Evolutionary conservation across 2,329 filamentous ascomycete species (phyloP).

Genomic region (Myriosclerotinia duriaeana): DNA sequence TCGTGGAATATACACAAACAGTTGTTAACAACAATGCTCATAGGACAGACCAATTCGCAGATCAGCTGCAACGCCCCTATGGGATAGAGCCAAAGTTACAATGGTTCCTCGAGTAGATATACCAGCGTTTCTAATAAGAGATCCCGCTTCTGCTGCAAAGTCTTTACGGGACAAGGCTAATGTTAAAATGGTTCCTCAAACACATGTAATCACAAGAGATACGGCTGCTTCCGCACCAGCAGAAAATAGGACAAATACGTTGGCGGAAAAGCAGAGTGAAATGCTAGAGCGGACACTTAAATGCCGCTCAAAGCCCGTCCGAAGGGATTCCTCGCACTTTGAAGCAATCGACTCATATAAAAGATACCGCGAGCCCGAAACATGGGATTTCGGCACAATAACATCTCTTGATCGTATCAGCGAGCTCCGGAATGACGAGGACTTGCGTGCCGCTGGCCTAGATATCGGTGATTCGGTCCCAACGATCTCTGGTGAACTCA

Average conservation of each 20-base stretch:
- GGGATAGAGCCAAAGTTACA: conserved; percentile 27
- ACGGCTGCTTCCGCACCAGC: not conserved
- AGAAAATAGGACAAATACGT: not conserved
- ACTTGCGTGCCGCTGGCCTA: conserved; percentile 34
- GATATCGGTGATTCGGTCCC: conserved; percentile 27
- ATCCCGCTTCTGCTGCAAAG: not conserved
- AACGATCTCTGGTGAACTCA: conserved; percentile 30
- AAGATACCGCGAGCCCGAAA: conserved; percentile 22
- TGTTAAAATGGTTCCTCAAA: too few species aligned
- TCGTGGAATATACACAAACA: not conserved
- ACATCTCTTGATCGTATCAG: conserved; percentile 33
- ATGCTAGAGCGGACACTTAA: not conserved
- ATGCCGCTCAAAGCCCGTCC: not conserved
- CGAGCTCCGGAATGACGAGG: conserved; percentile 36
- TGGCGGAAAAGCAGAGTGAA: not conserved
- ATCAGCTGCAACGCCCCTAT: conserved; percentile 18
- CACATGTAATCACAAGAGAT: too few species aligned
- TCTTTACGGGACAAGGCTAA: too few species aligned
- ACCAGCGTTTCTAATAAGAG: conserved; percentile 22
- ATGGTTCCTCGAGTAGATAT: conserved; percentile 29
- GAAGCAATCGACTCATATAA: conserved; percentile 14
- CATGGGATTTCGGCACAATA: conserved; percentile 34
- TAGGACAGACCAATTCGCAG: conserved; percentile 24
- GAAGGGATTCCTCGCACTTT: not conserved
- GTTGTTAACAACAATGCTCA: not conserved